Percentiles rank a stretch among this genome's conserved stretches.
phyloP scores from a whole-genome alignment of 1,139 yeast species.

The Suzukiozyma palmioleophila region DNA sequence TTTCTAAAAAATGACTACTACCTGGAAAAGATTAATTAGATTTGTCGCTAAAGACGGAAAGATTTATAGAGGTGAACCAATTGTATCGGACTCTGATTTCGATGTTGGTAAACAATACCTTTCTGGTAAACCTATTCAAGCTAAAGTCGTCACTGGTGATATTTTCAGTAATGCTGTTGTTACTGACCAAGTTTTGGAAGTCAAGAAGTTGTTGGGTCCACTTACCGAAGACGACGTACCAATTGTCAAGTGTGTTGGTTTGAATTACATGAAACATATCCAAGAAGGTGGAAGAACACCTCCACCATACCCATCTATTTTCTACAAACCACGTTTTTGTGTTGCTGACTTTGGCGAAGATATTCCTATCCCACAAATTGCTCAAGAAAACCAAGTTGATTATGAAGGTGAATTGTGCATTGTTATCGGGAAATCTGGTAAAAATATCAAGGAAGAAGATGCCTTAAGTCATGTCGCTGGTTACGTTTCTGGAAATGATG shows the following conservation, averaged over 20 bases:
- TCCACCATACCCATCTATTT: constrained; percentile 46
- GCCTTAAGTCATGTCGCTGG: constrained; percentile 49
- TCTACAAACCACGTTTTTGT: constrained; percentile 42
- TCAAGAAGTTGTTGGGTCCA: constrained; percentile 34
- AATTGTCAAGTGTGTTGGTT: constrained; percentile 35
- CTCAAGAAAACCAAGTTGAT: constrained; percentile 37
- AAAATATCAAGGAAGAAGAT: constrained; percentile 35
- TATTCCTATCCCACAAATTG: constrained; percentile 39
- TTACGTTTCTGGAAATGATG: constrained; percentile 51
- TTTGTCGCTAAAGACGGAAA: constrained; percentile 14
- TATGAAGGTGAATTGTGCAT: constrained; percentile 53
- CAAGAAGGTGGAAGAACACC: constrained; percentile 23
- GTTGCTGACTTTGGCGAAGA: constrained; percentile 33
- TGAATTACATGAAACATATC: constrained; percentile 31
- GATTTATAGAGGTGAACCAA: constrained; percentile 13
- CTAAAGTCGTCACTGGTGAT: constrained; percentile 38
- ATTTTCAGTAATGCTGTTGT: constrained; percentile 32
- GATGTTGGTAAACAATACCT: constrained; percentile 11
- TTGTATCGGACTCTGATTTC: constrained; percentile 9
- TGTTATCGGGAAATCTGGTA: constrained; percentile 48
- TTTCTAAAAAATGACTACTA: constrained; percentile 6
- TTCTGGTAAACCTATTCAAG: constrained; percentile 15
- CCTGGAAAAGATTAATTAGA: constrained; percentile 14
- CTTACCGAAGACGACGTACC: constrained; percentile 27
- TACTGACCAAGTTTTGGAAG: constrained; percentile 27